Evolutionary conservation across 352 stramenopile genomes (phyloP).

Genomic region (Globisporangium mamillatum): DNA sequence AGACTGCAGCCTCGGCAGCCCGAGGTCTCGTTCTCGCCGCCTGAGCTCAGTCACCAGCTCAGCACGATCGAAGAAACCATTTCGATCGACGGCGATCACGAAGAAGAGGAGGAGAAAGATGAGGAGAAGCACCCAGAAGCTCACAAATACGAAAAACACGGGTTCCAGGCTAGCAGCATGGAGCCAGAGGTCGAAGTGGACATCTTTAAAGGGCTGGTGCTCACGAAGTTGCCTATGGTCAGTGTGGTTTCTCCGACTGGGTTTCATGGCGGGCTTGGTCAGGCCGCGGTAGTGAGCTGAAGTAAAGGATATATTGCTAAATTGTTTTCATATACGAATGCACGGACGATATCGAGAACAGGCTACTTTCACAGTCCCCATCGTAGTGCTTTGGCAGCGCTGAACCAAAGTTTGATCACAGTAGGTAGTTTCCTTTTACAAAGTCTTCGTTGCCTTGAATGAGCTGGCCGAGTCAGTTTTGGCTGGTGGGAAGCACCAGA

Average conservation of each 20-base stretch:
- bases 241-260: not conserved
- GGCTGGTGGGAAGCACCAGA: too few relatives aligned
- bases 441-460: too few relatives aligned
- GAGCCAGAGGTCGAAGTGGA: slow-evolving; percentile 2
- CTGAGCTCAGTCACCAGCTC: not conserved
- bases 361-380: too few relatives aligned
- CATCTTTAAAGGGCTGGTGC: slow-evolving; percentile 11
- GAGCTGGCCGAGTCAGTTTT: too few relatives aligned
- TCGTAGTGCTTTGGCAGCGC: too few relatives aligned
- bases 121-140: not conserved
- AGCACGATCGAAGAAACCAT: slow-evolving; percentile 7
- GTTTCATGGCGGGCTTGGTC: not conserved
- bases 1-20: slow-evolving; percentile 8
- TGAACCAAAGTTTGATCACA: too few relatives aligned
- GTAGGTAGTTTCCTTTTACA: too few relatives aligned
- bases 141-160: not conserved
- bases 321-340: too few relatives aligned
- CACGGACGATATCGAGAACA: too few relatives aligned
- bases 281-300: not conserved
- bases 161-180: not conserved
- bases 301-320: not conserved
- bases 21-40: slow-evolving; percentile 12
- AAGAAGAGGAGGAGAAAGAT: slow-evolving; percentile 4
- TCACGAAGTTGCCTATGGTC: not conserved
- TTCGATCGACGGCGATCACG: slow-evolving; percentile 1